Evolutionary conservation across 2,329 filamentous ascomycete species (phyloP), one percentile per base, ranked within the genome.

Genomic region (Rosellinia necatrix): DNA sequence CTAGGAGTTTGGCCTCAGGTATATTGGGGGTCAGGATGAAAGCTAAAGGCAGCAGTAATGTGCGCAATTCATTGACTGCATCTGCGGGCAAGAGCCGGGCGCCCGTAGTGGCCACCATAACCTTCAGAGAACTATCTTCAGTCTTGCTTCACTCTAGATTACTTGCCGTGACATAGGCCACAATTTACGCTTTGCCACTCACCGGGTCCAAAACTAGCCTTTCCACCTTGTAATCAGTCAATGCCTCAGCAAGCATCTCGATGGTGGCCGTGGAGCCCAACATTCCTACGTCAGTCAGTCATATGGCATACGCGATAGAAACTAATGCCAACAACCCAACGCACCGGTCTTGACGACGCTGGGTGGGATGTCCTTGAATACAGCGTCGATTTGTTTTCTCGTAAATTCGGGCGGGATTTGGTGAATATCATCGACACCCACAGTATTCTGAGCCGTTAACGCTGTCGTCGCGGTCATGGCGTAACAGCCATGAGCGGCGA

Each of bases 381-480:
- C 91, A 21, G 90, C 88, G 74, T 93, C 87, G 57, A 97, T 92
- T 74, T 96, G 91, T 77, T 90, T 90, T 62, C 80, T 80, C 21
- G 97, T 85, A 72, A 97, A 97, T 4, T 81, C 79, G 0, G 90
- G 78, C 0, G 93, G 93, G 6, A 90, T 84, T 53, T 88, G 77
- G 68, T 96, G 91, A 48, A 97, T 91, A 62, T 82, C 91, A 59
- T 85, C 80, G 12, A 97, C 92, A 4, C 91, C 91, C 49, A 83
- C 80, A 0, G 94, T 99, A 74, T 97, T 96, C 70, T 97, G 94
- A 13, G 91, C 92, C n/a, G 94, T 99, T 69, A 99, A 78, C 17
- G 93, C 93, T 12, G 93, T 96, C 8, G 93, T 97, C 19, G 92
- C 91, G 47, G 93, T 97, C 86, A 97, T 96, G 57, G 91, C 92